phyloP scores from a whole-genome alignment of 345 rosid genomes.

The Heritiera fomes region DNA sequence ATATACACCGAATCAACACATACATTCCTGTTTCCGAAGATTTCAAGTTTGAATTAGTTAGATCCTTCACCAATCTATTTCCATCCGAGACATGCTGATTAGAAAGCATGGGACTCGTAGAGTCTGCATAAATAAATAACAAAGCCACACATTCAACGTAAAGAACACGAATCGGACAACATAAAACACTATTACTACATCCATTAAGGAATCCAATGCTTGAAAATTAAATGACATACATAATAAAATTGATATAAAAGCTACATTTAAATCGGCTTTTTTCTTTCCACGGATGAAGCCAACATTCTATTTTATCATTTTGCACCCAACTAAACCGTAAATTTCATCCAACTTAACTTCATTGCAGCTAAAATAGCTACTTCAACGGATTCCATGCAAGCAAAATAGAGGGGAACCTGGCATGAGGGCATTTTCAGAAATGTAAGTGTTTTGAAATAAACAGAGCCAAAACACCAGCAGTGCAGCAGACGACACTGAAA shows the following conservation, averaged over 20 bases:
- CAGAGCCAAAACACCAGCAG: constrained; percentile 74
- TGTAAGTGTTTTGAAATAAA: constrained; percentile 83
- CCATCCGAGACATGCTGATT: constrained; percentile 62
- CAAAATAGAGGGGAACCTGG: constrained; percentile 59
- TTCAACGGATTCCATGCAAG: background rate
- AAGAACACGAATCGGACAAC: background rate
- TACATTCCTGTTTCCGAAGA: constrained; percentile 59
- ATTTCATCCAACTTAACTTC: constrained; percentile 10
- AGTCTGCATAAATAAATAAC: constrained; percentile 47
- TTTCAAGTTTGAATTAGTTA: constrained; percentile 42
- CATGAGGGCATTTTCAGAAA: constrained; percentile 97
- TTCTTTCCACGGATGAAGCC: background rate
- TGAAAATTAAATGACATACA: no score
- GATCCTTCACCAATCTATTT: constrained; percentile 61
- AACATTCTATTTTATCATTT: background rate
- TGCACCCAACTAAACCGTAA: background rate
- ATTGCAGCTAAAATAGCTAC: background rate
- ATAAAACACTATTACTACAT: background rate
- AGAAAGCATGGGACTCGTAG: constrained; percentile 84
- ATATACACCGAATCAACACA: constrained; percentile 21
- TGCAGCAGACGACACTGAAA: constrained; percentile 71
- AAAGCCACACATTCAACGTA: background rate
- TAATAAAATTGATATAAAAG: background rate
- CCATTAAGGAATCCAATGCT: background rate
- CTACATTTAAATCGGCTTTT: background rate